These are phyloP conservation scores for Cucurbita argyrosperma DNA, from an alignment of 306 rosid genomes.

Conservation along the genomic window DNA sequence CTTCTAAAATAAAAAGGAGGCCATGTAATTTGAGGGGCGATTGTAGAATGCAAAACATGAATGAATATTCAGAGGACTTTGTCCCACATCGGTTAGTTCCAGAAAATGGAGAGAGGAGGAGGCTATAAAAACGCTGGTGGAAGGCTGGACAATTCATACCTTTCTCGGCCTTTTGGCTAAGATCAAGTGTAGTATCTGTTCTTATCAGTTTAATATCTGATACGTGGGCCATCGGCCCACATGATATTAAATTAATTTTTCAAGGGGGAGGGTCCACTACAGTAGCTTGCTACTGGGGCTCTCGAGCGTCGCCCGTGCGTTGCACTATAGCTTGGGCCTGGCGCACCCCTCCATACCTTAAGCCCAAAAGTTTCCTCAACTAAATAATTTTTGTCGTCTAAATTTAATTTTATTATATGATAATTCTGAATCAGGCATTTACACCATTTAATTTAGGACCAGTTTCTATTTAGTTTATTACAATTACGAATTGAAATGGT, in stretches of 20 bases:
- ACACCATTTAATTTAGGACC: too few relatives aligned
- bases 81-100: not conserved
- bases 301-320: not conserved
- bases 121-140: too few relatives aligned
- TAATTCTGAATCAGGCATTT: too few relatives aligned
- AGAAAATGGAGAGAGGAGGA: not conserved
- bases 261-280: not conserved
- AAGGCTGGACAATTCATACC: not conserved
- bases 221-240: not conserved
- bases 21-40: too few relatives aligned
- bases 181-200: not conserved
- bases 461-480: too few relatives aligned
- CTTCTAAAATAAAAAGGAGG: too few relatives aligned
- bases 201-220: not conserved
- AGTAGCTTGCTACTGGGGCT: not conserved
- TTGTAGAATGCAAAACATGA: too few relatives aligned
- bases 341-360: not conserved
- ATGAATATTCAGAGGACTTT: too few relatives aligned
- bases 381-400: too few relatives aligned
- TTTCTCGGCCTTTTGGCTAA: not conserved
- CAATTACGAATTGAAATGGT: too few relatives aligned
- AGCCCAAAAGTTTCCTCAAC: too few relatives aligned
- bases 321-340: not conserved
- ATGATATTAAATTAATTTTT: not conserved
- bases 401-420: too few relatives aligned